Base-by-base conservation (phyloP, 106 monocot genomes). In the Alisma plantagoaquatica region DNA sequence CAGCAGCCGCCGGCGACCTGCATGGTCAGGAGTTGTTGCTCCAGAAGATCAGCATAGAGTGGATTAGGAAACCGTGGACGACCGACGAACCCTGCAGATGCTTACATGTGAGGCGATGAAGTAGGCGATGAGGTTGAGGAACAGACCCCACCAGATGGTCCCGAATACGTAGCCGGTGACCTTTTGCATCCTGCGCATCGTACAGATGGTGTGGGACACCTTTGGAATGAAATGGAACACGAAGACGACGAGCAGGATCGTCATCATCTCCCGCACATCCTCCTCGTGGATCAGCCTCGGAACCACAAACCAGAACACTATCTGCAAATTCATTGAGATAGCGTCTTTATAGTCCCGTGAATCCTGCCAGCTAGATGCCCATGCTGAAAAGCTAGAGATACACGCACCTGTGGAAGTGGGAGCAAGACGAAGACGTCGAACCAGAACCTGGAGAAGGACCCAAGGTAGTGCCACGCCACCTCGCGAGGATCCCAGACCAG, bases 61-160 rank as follows among this genome's bases (percentile, higher is more conserved):
- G n/a, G n/a, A n/a, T n/a, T n/a, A n/a, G n/a, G n/a, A n/a, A n/a
- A n/a, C n/a, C n/a, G n/a, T n/a, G n/a, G n/a, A n/a, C n/a, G n/a
- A n/a, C n/a, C n/a, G n/a, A n/a, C n/a, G n/a, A n/a, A n/a, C n/a
- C n/a, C n/a, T n/a, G n/a, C n/a, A n/a, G n/a, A n/a, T n/a, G 68
- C 82, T 79, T 63, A 93, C 93, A 75, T 93, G 93, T 31, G 93
- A 87, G 16, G 93, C 93, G 30, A 83, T 83, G 69, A 93, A 83
- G 33, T 93, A 93, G 7, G 93, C 93, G 27, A 83, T 75, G 23
- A 93, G 87, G 31, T 93, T 93, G 23, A 93, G 83, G 17, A 54
- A 79, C 43, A 93, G 87, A n/a, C 93, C 87, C 93, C 93, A 93
- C 80, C 87, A 87, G 51, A 93, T 87, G 21, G 93, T 83, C 18